Conservation (phyloP, 2,329 filamentous ascomycete species). For the Xylariomycetidae sp. region DNA sequence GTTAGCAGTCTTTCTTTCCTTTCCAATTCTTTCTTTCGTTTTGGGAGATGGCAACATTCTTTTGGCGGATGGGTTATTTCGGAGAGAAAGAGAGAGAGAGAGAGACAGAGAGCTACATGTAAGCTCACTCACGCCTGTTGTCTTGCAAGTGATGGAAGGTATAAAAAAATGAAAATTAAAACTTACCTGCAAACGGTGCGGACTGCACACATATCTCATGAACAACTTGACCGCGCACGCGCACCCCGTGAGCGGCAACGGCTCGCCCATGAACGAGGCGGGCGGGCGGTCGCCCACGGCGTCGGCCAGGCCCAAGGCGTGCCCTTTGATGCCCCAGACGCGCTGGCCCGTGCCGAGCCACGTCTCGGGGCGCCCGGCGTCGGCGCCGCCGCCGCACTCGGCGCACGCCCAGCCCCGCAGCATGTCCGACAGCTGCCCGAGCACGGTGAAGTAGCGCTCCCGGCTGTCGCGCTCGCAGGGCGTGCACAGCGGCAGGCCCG, state of each 20-base stretch:
- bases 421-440: conserved; percentile 4
- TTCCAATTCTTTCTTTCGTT: too few relatives aligned
- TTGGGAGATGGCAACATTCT: too few relatives aligned
- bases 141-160: too few relatives aligned
- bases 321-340: conserved; percentile 23
- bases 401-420: conserved; percentile 33
- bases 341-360: conserved; percentile 12
- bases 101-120: too few relatives aligned
- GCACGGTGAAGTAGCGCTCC: conserved; percentile 10
- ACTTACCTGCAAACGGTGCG: too few relatives aligned
- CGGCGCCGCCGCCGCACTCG: conserved; percentile 18
- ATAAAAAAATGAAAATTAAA: too few relatives aligned
- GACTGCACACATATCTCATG: conserved; percentile 26
- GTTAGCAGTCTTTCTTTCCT: too few relatives aligned
- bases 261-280: conserved; percentile 2
- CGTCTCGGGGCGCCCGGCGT: neutral
- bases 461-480: conserved; percentile 21
- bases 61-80: too few relatives aligned
- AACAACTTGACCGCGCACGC: conserved; percentile 32
- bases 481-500: conserved; percentile 12
- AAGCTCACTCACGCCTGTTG: too few relatives aligned
- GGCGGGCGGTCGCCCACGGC: neutral
- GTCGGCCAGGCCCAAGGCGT: neutral
- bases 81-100: too few relatives aligned
- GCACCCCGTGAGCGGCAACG: conserved; percentile 31